Conservation (phyloP, 345 rosid species). For the Excoecaria agallocha region DNA sequence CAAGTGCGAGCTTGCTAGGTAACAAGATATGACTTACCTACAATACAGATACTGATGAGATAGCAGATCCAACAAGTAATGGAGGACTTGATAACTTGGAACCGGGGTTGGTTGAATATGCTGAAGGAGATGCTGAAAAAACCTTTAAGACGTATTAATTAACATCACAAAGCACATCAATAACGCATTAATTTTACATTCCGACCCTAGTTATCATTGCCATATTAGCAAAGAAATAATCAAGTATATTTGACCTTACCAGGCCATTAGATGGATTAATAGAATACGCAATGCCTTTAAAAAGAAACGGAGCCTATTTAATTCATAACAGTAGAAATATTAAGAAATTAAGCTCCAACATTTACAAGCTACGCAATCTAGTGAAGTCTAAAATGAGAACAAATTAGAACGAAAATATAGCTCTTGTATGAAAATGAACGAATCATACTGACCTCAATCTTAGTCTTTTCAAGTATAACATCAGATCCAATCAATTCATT, state of each 20-base stretch:
- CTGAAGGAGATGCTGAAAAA: constrained; percentile 63
- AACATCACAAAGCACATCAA: constrained; percentile 8
- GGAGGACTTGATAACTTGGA: constrained; percentile 61
- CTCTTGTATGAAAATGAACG: neutral
- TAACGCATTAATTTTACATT: neutral
- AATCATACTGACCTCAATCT: constrained; percentile 47
- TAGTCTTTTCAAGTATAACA: constrained; percentile 48
- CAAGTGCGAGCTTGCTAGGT: neutral
- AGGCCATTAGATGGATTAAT: constrained; percentile 52
- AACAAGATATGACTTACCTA: constrained; percentile 37
- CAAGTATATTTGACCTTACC: constrained; percentile 37
- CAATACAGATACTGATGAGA: constrained; percentile 62
- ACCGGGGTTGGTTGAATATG: constrained; percentile 66
- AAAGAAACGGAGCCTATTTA: constrained; percentile 60
- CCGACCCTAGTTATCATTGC: neutral
- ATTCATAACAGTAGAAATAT: constrained; percentile 11
- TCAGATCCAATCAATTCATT: constrained; percentile 52
- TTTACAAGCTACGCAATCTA: neutral
- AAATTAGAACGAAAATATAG: neutral
- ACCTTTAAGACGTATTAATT: constrained; percentile 52
- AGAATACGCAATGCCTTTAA: constrained; percentile 66
- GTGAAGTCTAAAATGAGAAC: neutral
- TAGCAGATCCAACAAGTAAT: constrained; percentile 49
- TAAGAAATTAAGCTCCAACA: neutral
- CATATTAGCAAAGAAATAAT: constrained; percentile 5